These are phyloP conservation scores for Nissolia schottii DNA, from an alignment of 306 rosid species.

Conservation along the genomic window DNA sequence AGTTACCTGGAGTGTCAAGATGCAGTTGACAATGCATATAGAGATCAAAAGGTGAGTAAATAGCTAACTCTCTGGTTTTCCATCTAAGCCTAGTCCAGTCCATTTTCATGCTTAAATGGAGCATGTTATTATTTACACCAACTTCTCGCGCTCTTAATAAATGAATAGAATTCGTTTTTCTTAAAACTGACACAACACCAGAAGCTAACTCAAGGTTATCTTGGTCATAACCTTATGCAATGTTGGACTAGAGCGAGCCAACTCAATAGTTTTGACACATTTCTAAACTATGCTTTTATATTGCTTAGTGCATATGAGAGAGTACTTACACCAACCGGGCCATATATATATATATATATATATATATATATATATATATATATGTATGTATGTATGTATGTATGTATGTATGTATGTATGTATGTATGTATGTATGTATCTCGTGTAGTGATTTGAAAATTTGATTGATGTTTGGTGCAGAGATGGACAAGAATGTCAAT, in stretches of 20 bases:
- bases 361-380: no score
- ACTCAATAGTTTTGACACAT: not conserved
- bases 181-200: no score
- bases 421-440: no score
- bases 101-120: not conserved
- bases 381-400: no score
- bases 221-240: no score
- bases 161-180: not conserved
- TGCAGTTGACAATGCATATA: constrained; percentile 73
- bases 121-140: no score
- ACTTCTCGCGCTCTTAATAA: no score
- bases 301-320: constrained; percentile 9
- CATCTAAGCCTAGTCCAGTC: not conserved
- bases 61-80: not conserved
- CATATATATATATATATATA: no score
- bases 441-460: not conserved
- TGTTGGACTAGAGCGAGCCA: no score
- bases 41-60: constrained; percentile 61
- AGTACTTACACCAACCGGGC: not conserved
- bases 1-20: constrained; percentile 87
- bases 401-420: no score
- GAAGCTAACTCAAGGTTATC: no score
- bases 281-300: not conserved
- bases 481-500: constrained; percentile 93
- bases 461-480: constrained; percentile 46